Evolutionary conservation across 2,329 filamentous ascomycete genomes (phyloP).

Genomic region (Apiospora rasikravindrae): DNA sequence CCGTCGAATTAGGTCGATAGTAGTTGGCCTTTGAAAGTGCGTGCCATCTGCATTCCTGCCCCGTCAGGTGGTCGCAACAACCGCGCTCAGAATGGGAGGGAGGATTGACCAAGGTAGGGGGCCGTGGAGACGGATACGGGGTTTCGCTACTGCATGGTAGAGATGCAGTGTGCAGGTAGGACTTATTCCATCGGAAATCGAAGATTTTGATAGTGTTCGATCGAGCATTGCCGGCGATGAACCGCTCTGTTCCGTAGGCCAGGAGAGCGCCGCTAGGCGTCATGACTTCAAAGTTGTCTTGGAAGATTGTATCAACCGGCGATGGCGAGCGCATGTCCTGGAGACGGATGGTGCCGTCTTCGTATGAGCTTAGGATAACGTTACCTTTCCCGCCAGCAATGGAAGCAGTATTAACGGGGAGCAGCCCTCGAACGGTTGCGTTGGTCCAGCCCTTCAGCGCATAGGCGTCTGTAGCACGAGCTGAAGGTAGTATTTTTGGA

Average conservation of each 20-base stretch:
- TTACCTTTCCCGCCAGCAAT: conserved; percentile 41
- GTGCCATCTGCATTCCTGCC: conserved; percentile 54
- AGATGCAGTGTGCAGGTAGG: conserved; percentile 54
- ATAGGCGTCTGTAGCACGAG: conserved; percentile 29
- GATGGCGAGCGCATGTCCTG: conserved; percentile 57
- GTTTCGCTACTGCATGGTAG: conserved; percentile 48
- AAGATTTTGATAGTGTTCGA: conserved; percentile 54
- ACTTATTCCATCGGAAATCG: conserved; percentile 56
- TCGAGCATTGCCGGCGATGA: conserved; percentile 54
- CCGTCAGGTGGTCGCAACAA: conserved; percentile 42
- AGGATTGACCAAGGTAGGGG: conserved; percentile 30
- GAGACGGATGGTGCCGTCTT: conserved; percentile 57
- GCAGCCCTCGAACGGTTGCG: conserved; percentile 51
- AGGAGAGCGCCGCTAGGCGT: conserved; percentile 53
- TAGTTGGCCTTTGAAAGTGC: conserved; percentile 46
- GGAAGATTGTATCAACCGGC: conserved; percentile 53
- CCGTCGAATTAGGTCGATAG: conserved; percentile 55
- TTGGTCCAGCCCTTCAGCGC: conserved; percentile 33
- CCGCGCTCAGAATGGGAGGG: conserved; percentile 27
- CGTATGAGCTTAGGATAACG: conserved; percentile 57
- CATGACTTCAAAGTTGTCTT: conserved; percentile 57
- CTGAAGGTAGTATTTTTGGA: conserved; percentile 38
- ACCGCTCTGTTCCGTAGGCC: conserved; percentile 55
- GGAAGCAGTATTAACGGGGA: conserved; percentile 46
- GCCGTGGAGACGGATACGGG: conserved; percentile 44